Percentiles rank a stretch among this genome's conserved stretches.
These are phyloP conservation scores for Globisporangium orthogonon DNA, from an alignment of 352 stramenopile species.

Conservation along the genomic window DNA sequence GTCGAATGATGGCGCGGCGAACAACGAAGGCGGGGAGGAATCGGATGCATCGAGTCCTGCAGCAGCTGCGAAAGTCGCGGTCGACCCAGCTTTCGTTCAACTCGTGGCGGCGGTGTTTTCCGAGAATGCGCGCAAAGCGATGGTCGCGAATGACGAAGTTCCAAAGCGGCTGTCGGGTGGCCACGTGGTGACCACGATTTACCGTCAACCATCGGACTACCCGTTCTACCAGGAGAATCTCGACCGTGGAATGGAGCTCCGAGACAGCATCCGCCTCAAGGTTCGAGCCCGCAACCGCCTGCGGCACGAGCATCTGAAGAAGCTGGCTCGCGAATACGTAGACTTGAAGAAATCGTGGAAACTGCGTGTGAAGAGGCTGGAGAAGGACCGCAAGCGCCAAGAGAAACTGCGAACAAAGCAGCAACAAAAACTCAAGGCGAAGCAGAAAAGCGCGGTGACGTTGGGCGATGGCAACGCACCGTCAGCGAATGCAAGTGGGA, in stretches of 20 bases:
- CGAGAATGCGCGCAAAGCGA: slow-evolving; percentile 51
- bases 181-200: slow-evolving; percentile 47
- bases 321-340: slow-evolving; percentile 70
- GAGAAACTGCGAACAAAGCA: slow-evolving; percentile 76
- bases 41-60: not conserved
- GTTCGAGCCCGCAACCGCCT: slow-evolving; percentile 56
- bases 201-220: slow-evolving; percentile 68
- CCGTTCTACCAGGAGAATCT: slow-evolving; percentile 74
- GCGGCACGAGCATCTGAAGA: slow-evolving; percentile 64
- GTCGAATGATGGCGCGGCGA: not conserved
- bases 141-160: slow-evolving; percentile 42
- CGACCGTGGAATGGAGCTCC: slow-evolving; percentile 31
- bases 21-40: not conserved
- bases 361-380: slow-evolving; percentile 76
- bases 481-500: not conserved
- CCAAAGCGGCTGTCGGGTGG: slow-evolving; percentile 49
- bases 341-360: slow-evolving; percentile 82
- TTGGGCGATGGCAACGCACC: slow-evolving; percentile 13
- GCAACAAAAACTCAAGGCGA: slow-evolving; percentile 48
- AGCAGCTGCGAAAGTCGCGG: slow-evolving; percentile 34
- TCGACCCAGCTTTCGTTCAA: slow-evolving; percentile 61
- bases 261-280: slow-evolving; percentile 52
- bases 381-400: slow-evolving; percentile 83
- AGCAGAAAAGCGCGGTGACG: slow-evolving; percentile 25
- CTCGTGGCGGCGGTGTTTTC: slow-evolving; percentile 56